Conservation (phyloP, 1,284 basidiomycete species). For the Ceratobasidium papillatum region DNA sequence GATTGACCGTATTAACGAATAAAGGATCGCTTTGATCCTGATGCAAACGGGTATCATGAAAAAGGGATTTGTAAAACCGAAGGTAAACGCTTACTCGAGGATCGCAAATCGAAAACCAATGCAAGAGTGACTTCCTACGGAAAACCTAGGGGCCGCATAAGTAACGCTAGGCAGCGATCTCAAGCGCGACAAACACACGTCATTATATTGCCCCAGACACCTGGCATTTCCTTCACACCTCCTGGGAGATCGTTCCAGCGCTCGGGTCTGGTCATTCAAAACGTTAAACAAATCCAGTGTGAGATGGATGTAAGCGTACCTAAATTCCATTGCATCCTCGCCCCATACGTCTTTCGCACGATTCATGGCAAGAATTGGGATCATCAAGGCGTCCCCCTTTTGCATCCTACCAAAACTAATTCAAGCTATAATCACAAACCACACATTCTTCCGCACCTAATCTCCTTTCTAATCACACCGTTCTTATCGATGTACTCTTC, state of each 20-base stretch:
- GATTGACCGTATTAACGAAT: constrained; percentile 19
- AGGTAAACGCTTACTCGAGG: constrained; percentile 60
- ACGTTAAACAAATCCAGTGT: neutral
- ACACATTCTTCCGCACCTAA: constrained; percentile 50
- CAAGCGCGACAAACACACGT: constrained; percentile 57
- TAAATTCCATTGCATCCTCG: constrained; percentile 41
- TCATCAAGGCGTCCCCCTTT: constrained; percentile 23
- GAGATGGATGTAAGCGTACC: constrained; percentile 6
- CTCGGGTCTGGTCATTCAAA: constrained; percentile 58
- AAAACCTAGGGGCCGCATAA: constrained; percentile 48
- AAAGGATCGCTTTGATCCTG: constrained; percentile 31
- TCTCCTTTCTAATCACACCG: constrained; percentile 54
- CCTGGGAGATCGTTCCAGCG: constrained; percentile 64
- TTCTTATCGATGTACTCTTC: constrained; percentile 55
- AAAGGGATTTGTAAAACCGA: neutral
- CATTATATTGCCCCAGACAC: constrained; percentile 66
- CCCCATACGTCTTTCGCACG: constrained; percentile 40
- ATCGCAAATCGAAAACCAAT: constrained; percentile 77
- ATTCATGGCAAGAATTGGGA: constrained; percentile 38
- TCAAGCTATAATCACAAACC: neutral
- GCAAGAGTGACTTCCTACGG: constrained; percentile 53
- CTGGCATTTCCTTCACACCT: constrained; percentile 58
- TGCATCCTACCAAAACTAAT: constrained; percentile 3
- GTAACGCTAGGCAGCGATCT: neutral
- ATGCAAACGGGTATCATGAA: neutral